Conservation (phyloP, 2,329 filamentous ascomycete species). For the Monosporascus ibericus region DNA sequence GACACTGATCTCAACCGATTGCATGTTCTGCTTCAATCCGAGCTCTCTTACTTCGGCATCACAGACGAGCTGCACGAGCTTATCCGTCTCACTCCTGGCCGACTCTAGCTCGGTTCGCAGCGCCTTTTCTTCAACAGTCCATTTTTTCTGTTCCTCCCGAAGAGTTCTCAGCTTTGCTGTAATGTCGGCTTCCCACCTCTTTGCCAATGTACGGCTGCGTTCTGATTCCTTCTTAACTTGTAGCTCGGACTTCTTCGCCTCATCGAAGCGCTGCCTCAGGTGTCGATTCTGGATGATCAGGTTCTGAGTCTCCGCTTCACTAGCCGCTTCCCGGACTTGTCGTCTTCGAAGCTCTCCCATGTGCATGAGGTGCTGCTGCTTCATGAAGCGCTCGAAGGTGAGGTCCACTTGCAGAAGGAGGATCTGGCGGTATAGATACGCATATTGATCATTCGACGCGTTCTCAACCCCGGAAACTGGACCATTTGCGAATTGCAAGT, state of each 20-base stretch:
- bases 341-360: constrained; percentile 72
- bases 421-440: constrained; percentile 66
- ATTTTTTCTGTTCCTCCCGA: constrained; percentile 64
- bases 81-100: constrained; percentile 54
- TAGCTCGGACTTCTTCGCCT: constrained; percentile 63
- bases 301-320: constrained; percentile 77
- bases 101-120: constrained; percentile 53
- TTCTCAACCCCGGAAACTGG: constrained; percentile 18
- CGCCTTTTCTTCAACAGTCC: constrained; percentile 49
- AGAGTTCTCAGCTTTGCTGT: constrained; percentile 59
- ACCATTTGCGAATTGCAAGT: constrained; percentile 18
- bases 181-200: constrained; percentile 72
- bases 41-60: constrained; percentile 64
- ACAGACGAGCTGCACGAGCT: constrained; percentile 59
- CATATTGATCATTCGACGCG: constrained; percentile 19
- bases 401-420: constrained; percentile 72
- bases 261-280: constrained; percentile 65
- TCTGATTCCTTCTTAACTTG: constrained; percentile 68
- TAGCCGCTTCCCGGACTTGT: constrained; percentile 69
- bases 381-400: constrained; percentile 77
- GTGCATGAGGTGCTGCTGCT: constrained; percentile 75
- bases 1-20: constrained; percentile 55
- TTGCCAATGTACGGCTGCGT: constrained; percentile 64
- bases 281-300: constrained; percentile 70
- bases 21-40: constrained; percentile 55